Percentiles rank a stretch among this genome's conserved stretches.
These are phyloP conservation scores for Alternaria sp. DNA, from an alignment of 2,329 filamentous ascomycete species.

Conservation along the genomic window DNA sequence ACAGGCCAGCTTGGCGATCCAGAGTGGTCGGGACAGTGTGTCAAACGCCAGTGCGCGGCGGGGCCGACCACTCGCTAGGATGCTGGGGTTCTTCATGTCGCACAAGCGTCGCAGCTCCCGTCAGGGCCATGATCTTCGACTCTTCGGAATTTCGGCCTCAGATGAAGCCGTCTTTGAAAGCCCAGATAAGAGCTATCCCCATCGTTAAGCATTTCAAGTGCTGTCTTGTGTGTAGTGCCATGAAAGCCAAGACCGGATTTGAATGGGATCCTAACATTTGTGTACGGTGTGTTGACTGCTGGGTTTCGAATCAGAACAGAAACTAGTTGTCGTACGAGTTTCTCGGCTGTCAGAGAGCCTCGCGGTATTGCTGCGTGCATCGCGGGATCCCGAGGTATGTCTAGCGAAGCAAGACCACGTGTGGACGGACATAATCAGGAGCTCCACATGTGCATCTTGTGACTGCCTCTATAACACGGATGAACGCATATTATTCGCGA, in stretches of 20 bases:
- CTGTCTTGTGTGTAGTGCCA: neutral
- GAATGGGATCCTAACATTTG: neutral
- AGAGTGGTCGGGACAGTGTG: constrained; percentile 3
- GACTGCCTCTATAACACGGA: neutral
- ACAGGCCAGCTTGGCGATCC: constrained; percentile 4
- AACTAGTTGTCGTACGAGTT: neutral
- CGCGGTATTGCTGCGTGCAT: neutral
- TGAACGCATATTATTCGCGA: neutral
- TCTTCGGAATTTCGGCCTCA: constrained; percentile 1
- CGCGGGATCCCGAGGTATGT: neutral
- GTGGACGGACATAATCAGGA: neutral
- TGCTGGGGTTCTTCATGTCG: constrained; percentile 18
- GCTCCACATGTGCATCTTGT: neutral
- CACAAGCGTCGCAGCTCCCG: constrained; percentile 20
- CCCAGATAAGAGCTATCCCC: neutral
- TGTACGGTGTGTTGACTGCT: neutral
- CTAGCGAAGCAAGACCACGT: neutral
- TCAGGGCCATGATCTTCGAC: neutral
- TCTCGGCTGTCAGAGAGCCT: neutral
- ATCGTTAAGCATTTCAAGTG: neutral
- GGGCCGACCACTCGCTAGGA: constrained; percentile 5
- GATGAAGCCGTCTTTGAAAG: neutral
- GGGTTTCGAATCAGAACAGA: constrained; percentile 1
- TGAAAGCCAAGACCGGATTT: neutral
- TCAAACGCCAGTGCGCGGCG: constrained; percentile 17